Evolutionary conservation across 306 rosid species (phyloP).

Genomic region (Lablab purpureus): DNA sequence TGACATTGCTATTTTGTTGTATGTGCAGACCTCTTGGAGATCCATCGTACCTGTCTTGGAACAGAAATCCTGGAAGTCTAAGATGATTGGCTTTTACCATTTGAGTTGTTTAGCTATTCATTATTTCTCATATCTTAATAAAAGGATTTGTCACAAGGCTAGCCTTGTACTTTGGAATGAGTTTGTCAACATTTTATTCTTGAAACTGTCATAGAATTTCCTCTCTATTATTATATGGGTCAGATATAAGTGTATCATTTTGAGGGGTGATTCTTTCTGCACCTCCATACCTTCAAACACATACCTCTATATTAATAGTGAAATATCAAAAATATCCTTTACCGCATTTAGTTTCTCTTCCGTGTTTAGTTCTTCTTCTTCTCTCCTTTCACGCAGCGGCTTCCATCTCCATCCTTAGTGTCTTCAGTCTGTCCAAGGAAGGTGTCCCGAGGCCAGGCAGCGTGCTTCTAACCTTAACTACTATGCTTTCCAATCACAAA

Average conservation of each 20-base stretch:
- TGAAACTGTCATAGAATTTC: constrained; percentile 6
- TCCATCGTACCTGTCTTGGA: constrained; percentile 91
- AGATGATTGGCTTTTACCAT: constrained; percentile 35
- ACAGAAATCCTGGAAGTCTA: constrained; percentile 58
- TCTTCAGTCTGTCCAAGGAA: too few relatives aligned
- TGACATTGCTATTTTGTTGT: constrained; percentile 38
- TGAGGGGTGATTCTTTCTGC: too few relatives aligned
- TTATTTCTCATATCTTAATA: constrained; percentile 26
- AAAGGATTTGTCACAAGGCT: constrained; percentile 18
- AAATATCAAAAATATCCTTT: too few relatives aligned
- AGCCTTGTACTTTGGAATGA: constrained; percentile 19
- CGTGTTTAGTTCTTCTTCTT: too few relatives aligned
- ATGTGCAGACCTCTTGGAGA: constrained; percentile 90
- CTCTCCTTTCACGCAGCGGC: too few relatives aligned
- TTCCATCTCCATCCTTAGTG: too few relatives aligned
- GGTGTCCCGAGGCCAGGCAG: too few relatives aligned
- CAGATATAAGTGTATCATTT: not conserved
- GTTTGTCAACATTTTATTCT: constrained; percentile 28
- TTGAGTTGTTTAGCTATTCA: constrained; percentile 9
- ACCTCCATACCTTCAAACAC: too few relatives aligned
- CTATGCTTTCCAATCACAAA: too few relatives aligned
- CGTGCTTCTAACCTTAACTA: too few relatives aligned
- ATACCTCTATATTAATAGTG: too few relatives aligned
- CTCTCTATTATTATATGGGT: constrained; percentile 16
- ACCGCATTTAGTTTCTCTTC: too few relatives aligned